Evolutionary conservation across 2,329 filamentous ascomycete genomes (phyloP), one percentile per base, ranked within the genome.

Genomic region (Aspergillus transmontanensis): DNA sequence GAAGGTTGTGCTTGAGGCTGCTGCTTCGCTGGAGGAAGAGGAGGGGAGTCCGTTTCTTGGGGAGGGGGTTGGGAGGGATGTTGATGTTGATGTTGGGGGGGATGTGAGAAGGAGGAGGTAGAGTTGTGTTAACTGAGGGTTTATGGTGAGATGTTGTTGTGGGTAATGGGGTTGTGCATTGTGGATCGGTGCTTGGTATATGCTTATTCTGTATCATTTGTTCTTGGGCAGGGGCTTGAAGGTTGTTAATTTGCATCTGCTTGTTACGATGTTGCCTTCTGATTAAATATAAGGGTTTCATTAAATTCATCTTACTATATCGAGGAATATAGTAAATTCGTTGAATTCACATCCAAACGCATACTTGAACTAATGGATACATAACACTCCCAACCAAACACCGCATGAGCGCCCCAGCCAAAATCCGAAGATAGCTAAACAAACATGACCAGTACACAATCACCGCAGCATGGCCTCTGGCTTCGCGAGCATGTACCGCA

Each of bases 61-160:
- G 12, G 73, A 76, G 2, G 48, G 65, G 26, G 46, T 64, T 3
- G 62, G 65, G 9, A 66, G 68, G 58, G 76, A 93, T 88, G 46
- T 91, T 90, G 11, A 92, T 89, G 91, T 97, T 6, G 14, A 16
- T 94, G 32, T 34, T 34, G 74, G 93, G 89, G 79, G 97, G 94
- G 32, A 97, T 85, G 78, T 97, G 93, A 28, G 92, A n/a, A 69
- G 67, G 58, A 66, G 74, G 46, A 74, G 68, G 34, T 62, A 7
- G 32, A 28, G 45, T 19, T 30, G 32, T 41, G 45, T 28, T 30
- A 16, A 21, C 9, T 51, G 4, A n/a, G 48, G 16, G 26, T 12
- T 19, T 28, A 3, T n/a, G 9, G 26, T 34, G 16, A 32, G 46
- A 46, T 23, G 9, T 23, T 21, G 11, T 48, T 0, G 21, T 28